These are phyloP conservation scores for Ustilago crameri DNA, from an alignment of 1,284 basidiomycete genomes.

Conservation along the genomic window DNA sequence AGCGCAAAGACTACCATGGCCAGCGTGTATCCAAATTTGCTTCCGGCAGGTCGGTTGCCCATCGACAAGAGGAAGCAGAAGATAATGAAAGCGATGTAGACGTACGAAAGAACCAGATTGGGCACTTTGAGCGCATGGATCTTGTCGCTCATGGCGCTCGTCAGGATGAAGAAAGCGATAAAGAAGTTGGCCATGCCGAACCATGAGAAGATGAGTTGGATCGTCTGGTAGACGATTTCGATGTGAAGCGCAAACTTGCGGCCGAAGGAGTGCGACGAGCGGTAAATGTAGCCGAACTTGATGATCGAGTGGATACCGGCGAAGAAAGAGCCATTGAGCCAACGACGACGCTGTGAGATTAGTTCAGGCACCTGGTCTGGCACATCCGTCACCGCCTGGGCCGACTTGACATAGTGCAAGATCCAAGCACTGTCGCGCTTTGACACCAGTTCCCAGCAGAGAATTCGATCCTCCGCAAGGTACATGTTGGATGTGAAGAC, in stretches of 20 bases:
- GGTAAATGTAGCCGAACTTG: slow-evolving; percentile 67
- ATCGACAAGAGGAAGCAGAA: slow-evolving; percentile 66
- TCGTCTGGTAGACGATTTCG: slow-evolving; percentile 65
- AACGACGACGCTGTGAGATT: slow-evolving; percentile 63
- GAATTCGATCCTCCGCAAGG: slow-evolving; percentile 65
- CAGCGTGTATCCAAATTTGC: slow-evolving; percentile 58
- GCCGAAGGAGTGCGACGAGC: slow-evolving; percentile 60
- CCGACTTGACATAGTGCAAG: slow-evolving; percentile 65
- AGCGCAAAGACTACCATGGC: slow-evolving; percentile 66
- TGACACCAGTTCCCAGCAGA: slow-evolving; percentile 65
- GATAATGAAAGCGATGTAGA: slow-evolving; percentile 66
- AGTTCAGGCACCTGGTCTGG: slow-evolving; percentile 63
- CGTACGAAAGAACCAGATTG: slow-evolving; percentile 61
- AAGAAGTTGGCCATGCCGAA: slow-evolving; percentile 63
- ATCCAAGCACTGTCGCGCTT: slow-evolving; percentile 69
- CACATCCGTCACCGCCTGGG: slow-evolving; percentile 65
- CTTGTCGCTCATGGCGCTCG: slow-evolving; percentile 51
- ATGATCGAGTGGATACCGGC: slow-evolving; percentile 67
- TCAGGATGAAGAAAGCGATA: slow-evolving; percentile 64
- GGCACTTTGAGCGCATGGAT: slow-evolving; percentile 58
- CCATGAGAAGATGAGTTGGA: slow-evolving; percentile 65
- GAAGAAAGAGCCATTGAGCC: slow-evolving; percentile 67
- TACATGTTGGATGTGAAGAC: slow-evolving; percentile 67
- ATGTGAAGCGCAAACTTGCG: slow-evolving; percentile 64
- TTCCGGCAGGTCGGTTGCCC: slow-evolving; percentile 66